Evolutionary conservation across 2,329 filamentous ascomycete genomes (phyloP).

Genomic region (Fusarium sublunatum): DNA sequence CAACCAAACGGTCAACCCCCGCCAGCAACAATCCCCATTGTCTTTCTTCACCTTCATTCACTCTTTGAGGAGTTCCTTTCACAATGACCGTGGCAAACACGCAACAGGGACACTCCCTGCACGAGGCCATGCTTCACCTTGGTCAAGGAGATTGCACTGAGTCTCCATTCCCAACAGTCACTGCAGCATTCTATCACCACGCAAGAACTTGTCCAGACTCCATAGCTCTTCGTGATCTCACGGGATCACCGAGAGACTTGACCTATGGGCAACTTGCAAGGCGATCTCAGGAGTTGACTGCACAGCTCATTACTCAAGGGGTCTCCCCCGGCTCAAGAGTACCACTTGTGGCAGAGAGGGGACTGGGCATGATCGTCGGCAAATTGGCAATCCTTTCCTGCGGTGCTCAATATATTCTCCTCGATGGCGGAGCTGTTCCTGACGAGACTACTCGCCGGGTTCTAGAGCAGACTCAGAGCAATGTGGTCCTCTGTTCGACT

Average conservation of each 20-base stretch:
- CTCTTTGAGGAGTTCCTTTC: background rate
- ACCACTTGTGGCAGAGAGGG: slow-evolving; percentile 66
- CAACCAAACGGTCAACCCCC: slow-evolving; percentile 31
- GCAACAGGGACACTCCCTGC: slow-evolving; percentile 10
- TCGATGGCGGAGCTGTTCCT: slow-evolving; percentile 66
- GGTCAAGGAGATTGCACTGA: slow-evolving; percentile 39
- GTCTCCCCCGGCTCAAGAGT: slow-evolving; percentile 60
- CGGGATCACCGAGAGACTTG: slow-evolving; percentile 49
- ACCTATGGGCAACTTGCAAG: slow-evolving; percentile 60
- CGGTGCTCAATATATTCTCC: slow-evolving; percentile 69
- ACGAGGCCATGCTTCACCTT: slow-evolving; percentile 11
- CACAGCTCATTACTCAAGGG: slow-evolving; percentile 53
- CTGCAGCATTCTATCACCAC: slow-evolving; percentile 54
- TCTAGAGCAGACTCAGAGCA: slow-evolving; percentile 58
- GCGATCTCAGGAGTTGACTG: slow-evolving; percentile 56
- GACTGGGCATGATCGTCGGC: slow-evolving; percentile 67
- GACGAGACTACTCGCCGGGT: slow-evolving; percentile 62
- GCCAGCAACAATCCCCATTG: slow-evolving; percentile 32
- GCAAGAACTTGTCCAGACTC: slow-evolving; percentile 52
- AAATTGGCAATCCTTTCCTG: slow-evolving; percentile 67
- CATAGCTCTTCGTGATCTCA: slow-evolving; percentile 54
- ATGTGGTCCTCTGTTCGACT: slow-evolving; percentile 61
- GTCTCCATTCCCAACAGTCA: slow-evolving; percentile 54
- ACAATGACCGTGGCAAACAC: slow-evolving; percentile 18
- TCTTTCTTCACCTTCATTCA: slow-evolving; percentile 16